Evolutionary conservation across 768 basidiomycete genomes (phyloP), one percentile per base, ranked within the genome.

Genomic region (Lactarius hatsudake): DNA sequence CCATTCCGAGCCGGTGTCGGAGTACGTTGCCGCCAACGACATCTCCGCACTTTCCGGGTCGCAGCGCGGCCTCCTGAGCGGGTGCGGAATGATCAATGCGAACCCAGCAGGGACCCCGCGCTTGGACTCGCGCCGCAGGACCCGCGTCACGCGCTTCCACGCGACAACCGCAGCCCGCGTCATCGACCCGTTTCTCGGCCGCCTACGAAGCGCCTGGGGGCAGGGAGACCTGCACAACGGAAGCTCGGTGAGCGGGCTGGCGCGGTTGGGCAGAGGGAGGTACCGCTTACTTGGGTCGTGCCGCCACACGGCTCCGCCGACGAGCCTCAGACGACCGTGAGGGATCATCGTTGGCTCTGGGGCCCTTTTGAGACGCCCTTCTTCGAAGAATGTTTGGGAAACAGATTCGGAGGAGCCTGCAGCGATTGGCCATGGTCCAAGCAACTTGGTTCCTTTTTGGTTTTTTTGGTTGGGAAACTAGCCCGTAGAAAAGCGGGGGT

Each of bases 111-210:
- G 65, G 20, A 62, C 26, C 1, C 60, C 60, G 2, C 54, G 30
- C 51, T 12, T 51, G 13, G 65, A 62, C 18, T 40, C 34, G 43
- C 65, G 55, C n/a, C 57, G 54, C 34, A 57, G 26, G 9, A 45
- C 20, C 23, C 42, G 26, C 26, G 55, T 51, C 12, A 26, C 36
- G 7, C 65, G 65, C 10, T 62, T 66, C 65, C 60, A 57, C 7
- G 10, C 32, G 28, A 58, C 40, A 54, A 66, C 42, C 20, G 36
- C 23, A 10, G n/a, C 40, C 0, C 65, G 60, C 15, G 10, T 48
- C 13, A 61, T 54, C 4, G 61, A 57, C 12, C 34, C 36, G 18
- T 58, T 56, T 20, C 12, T 51, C 8, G 51, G 10, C n/a, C 20
- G 38, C 30, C 26, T 61, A 9, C 23, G 18, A 4, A 12, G 59